phyloP scores from a whole-genome alignment of 2,329 filamentous ascomycete species.

The Ophiostoma angusticollis region DNA sequence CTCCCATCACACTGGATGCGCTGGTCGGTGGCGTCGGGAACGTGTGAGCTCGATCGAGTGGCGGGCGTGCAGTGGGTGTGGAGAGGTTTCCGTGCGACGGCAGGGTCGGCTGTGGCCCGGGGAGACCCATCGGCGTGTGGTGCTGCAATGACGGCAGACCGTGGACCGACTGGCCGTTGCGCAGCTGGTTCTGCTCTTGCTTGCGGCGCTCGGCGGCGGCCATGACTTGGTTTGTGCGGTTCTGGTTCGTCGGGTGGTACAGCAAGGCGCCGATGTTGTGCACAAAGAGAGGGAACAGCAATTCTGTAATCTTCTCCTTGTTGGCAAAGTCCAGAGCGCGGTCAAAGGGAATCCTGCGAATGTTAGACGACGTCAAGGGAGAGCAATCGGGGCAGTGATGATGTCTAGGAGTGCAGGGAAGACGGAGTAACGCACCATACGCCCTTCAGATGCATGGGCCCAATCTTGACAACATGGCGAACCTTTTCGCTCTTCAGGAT shows the following conservation, averaged over 20 bases:
- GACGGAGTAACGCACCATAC: slow-evolving; percentile 59
- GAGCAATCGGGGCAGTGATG: no score
- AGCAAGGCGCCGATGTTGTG: slow-evolving; percentile 91
- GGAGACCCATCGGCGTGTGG: slow-evolving; percentile 45
- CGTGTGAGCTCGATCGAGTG: slow-evolving; percentile 74
- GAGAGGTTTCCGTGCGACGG: slow-evolving; percentile 54
- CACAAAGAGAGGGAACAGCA: slow-evolving; percentile 90
- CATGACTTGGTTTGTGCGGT: slow-evolving; percentile 72
- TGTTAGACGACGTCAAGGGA: neutral
- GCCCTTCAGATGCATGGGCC: slow-evolving; percentile 96
- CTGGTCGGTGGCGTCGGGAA: slow-evolving; percentile 91
- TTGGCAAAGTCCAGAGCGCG: slow-evolving; percentile 97
- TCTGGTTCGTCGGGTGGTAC: slow-evolving; percentile 86
- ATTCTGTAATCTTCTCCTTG: slow-evolving; percentile 97
- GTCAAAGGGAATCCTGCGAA: slow-evolving; percentile 83
- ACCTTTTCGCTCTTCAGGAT: slow-evolving; percentile 97
- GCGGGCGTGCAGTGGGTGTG: slow-evolving; percentile 44
- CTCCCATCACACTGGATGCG: slow-evolving; percentile 68
- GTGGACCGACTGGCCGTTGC: slow-evolving; percentile 41
- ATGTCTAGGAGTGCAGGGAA: no score
- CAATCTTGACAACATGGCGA: slow-evolving; percentile 95
- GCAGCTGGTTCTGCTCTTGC: slow-evolving; percentile 56
- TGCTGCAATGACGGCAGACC: slow-evolving; percentile 57
- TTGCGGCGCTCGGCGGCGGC: slow-evolving; percentile 70
- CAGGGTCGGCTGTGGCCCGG: slow-evolving; percentile 40